A percentile compares a stretch with the other conserved stretches of the same genome.
Conservation (phyloP, 495 filamentous ascomycete genomes). For the Podospora pseudopauciseta region DNA sequence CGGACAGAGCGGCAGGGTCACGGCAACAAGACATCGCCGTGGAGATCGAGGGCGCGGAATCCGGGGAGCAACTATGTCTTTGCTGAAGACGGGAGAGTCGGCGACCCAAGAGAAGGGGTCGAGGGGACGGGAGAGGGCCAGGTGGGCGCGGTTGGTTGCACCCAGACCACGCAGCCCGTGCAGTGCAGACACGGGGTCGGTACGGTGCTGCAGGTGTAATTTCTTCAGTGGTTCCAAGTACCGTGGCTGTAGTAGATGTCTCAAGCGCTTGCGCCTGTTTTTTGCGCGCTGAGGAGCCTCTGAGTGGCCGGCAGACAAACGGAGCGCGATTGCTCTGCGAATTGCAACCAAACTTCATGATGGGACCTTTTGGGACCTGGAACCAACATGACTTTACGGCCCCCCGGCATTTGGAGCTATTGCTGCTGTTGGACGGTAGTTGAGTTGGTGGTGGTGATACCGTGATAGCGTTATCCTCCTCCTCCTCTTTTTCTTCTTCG, state of each 20-base stretch:
- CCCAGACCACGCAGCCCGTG: conserved; percentile 2
- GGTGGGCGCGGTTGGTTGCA: conserved; percentile 18
- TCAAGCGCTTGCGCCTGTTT: conserved; percentile 11
- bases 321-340: not conserved
- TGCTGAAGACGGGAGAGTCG: conserved; percentile 6
- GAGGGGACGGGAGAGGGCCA: conserved; percentile 13
- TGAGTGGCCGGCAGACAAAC: conserved; percentile 1
- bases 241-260: not conserved
- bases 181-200: conserved; percentile 2
- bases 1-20: not conserved
- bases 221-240: conserved; percentile 10
- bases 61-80: not conserved
- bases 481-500: not conserved
- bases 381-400: not conserved
- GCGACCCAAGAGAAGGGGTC: conserved; percentile 15
- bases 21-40: conserved; percentile 5
- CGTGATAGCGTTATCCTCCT: not conserved
- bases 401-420: not conserved
- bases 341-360: not conserved
- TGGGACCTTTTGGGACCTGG: not conserved
- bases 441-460: not conserved
- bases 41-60: conserved; percentile 11
- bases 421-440: not conserved
- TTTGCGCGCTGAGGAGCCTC: not conserved
- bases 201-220: conserved; percentile 4